These are phyloP conservation scores for Omphalotus guepiniiformis DNA, from an alignment of 768 basidiomycete species.

Conservation along the genomic window DNA sequence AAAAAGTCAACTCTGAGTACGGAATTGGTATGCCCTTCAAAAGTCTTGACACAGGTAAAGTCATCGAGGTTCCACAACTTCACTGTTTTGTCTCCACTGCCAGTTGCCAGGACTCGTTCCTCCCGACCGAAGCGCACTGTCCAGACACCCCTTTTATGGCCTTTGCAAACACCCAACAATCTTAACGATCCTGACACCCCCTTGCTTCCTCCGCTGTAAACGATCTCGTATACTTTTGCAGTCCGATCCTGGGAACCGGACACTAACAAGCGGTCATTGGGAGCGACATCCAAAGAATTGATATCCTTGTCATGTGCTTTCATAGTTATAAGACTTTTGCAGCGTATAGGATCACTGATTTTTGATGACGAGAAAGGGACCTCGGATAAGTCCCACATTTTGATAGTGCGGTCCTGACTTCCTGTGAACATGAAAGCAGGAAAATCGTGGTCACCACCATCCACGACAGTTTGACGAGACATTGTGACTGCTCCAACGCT, in stretches of 20 bases:
- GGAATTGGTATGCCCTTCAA: constrained; percentile 98
- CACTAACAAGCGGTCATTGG: constrained; percentile 82
- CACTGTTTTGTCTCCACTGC: constrained; percentile 92
- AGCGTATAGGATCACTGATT: constrained; percentile 36
- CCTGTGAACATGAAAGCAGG: constrained; percentile 87
- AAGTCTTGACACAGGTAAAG: constrained; percentile 90
- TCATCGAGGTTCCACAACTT: constrained; percentile 94
- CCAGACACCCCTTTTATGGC: constrained; percentile 98
- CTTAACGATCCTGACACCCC: constrained; percentile 65
- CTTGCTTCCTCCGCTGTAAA: constrained; percentile 40
- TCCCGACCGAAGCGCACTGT: constrained; percentile 80
- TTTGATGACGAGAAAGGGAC: constrained; percentile 32
- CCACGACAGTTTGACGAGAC: constrained; percentile 46
- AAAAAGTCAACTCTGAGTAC: constrained; percentile 92
- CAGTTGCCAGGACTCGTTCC: constrained; percentile 85
- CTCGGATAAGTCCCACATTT: constrained; percentile 91
- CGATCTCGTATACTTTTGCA: constrained; percentile 83
- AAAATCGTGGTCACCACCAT: constrained; percentile 21
- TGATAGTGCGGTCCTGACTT: constrained; percentile 95
- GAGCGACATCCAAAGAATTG: constrained; percentile 90
- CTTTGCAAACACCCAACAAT: constrained; percentile 84
- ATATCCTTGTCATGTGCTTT: constrained; percentile 99
- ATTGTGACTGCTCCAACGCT: constrained; percentile 88
- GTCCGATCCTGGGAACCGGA: constrained; percentile 97
- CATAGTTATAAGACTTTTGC: constrained; percentile 77